A percentile compares a stretch with the other conserved stretches of the same genome.
Conservation (phyloP, 768 basidiomycete genomes). For the Collybiopsis luxurians region DNA sequence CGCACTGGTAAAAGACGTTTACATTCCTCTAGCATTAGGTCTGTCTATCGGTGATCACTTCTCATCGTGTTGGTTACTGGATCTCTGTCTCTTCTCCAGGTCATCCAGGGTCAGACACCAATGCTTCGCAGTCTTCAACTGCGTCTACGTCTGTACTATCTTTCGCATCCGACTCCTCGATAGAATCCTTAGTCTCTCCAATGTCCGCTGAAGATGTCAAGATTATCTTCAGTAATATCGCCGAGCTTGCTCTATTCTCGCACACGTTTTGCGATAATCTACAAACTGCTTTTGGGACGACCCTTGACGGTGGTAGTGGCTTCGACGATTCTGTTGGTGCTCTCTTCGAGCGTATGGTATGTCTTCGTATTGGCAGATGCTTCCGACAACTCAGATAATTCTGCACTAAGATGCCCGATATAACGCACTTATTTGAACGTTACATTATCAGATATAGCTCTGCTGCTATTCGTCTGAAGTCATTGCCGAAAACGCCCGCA, state of each 20-base stretch:
- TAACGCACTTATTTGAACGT: constrained; percentile 71
- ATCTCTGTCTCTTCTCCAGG: too few relatives aligned
- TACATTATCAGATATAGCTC: constrained; percentile 81
- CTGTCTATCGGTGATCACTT: constrained; percentile 13
- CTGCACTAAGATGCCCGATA: constrained; percentile 65
- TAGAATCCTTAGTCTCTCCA: constrained; percentile 41
- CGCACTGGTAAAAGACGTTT: constrained; percentile 71
- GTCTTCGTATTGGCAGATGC: too few relatives aligned
- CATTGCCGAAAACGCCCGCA: constrained; percentile 48
- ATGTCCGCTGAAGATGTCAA: constrained; percentile 71
- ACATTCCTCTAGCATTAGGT: constrained; percentile 79
- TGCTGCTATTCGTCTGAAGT: constrained; percentile 64
- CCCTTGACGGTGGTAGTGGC: constrained; percentile 62
- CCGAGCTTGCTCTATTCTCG: constrained; percentile 70
- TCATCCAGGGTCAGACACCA: constrained; percentile 27
- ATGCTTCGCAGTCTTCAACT: constrained; percentile 48
- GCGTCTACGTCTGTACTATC: constrained; percentile 52
- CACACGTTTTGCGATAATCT: constrained; percentile 63
- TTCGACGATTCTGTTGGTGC: constrained; percentile 66
- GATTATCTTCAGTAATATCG: constrained; percentile 75
- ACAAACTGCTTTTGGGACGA: constrained; percentile 61
- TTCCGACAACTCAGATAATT: too few relatives aligned
- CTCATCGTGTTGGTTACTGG: constrained; percentile 21
- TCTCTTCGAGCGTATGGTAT: constrained; percentile 66
- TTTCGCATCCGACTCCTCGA: constrained; percentile 47